Evolutionary conservation across 2,329 filamentous ascomycete genomes (phyloP).

Genomic region (Venturia effusa): DNA sequence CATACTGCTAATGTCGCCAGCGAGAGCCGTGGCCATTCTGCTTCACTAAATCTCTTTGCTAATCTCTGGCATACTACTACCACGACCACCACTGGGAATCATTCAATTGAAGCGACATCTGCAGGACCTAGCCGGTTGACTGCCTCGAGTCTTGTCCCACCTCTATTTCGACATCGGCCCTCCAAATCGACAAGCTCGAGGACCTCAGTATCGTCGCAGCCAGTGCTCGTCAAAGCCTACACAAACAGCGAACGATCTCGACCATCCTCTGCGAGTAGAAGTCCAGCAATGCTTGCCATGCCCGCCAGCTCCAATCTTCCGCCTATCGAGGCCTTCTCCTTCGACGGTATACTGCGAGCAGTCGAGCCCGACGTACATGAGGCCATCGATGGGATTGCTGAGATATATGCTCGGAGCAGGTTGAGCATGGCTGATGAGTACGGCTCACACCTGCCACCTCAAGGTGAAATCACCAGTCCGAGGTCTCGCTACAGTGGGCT

Average conservation of each 20-base stretch:
- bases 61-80: not conserved
- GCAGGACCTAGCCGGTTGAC: not conserved
- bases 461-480: constrained; percentile 7
- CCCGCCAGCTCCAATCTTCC: constrained; percentile 22
- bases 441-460: constrained; percentile 48
- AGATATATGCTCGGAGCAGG: constrained; percentile 51
- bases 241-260: constrained; percentile 25
- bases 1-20: not conserved
- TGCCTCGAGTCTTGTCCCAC: constrained; percentile 2
- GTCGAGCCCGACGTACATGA: constrained; percentile 47
- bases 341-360: constrained; percentile 43
- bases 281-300: constrained; percentile 5
- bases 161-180: not conserved
- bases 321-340: constrained; percentile 42
- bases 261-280: constrained; percentile 17
- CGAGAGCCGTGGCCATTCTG: not conserved
- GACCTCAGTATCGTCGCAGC: constrained; percentile 30
- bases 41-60: constrained; percentile 4
- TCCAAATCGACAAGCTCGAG: constrained; percentile 28
- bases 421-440: constrained; percentile 53
- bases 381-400: constrained; percentile 51
- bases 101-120: not conserved
- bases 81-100: not conserved
- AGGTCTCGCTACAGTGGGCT: constrained; percentile 22
- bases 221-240: constrained; percentile 33